Evolutionary conservation across 1,139 yeast species (phyloP).

Genomic region (Candida sp.): DNA sequence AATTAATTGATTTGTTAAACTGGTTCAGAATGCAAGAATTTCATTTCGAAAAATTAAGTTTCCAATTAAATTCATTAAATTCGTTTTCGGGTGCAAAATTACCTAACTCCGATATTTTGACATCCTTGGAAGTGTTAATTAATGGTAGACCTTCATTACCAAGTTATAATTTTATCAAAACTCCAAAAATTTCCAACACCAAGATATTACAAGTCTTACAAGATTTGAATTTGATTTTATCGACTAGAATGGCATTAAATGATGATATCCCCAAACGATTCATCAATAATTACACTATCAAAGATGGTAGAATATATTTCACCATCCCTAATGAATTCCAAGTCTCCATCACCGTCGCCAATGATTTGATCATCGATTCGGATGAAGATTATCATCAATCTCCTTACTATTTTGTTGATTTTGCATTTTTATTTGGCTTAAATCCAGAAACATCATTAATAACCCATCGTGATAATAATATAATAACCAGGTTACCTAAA

Average conservation of each 20-base stretch:
- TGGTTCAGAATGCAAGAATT: conserved; percentile 81
- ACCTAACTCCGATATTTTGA: conserved; percentile 84
- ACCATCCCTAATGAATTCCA: conserved; percentile 59
- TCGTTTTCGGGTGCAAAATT: conserved; percentile 79
- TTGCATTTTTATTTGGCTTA: conserved; percentile 57
- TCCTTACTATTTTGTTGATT: conserved; percentile 77
- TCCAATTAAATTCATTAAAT: conserved; percentile 55
- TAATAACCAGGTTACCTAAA: conserved; percentile 30
- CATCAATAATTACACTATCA: conserved; percentile 53
- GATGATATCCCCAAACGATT: conserved; percentile 62
- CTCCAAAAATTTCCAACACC: conserved; percentile 49
- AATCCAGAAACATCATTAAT: conserved; percentile 32
- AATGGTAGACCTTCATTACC: conserved; percentile 78
- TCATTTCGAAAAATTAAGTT: conserved; percentile 55
- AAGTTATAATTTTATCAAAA: conserved; percentile 55
- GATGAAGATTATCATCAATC: conserved; percentile 39
- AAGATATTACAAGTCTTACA: conserved; percentile 60
- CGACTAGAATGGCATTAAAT: conserved; percentile 71
- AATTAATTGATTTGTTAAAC: conserved; percentile 77
- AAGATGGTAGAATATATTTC: conserved; percentile 76
- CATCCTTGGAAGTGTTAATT: conserved; percentile 81
- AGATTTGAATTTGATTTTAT: conserved; percentile 69
- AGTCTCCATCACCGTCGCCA: conserved; percentile 18
- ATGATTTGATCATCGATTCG: conserved; percentile 45
- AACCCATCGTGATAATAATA: conserved; percentile 23